Evolutionary conservation across 495 filamentous ascomycete species (phyloP).

Genomic region (Physcia stellaris): DNA sequence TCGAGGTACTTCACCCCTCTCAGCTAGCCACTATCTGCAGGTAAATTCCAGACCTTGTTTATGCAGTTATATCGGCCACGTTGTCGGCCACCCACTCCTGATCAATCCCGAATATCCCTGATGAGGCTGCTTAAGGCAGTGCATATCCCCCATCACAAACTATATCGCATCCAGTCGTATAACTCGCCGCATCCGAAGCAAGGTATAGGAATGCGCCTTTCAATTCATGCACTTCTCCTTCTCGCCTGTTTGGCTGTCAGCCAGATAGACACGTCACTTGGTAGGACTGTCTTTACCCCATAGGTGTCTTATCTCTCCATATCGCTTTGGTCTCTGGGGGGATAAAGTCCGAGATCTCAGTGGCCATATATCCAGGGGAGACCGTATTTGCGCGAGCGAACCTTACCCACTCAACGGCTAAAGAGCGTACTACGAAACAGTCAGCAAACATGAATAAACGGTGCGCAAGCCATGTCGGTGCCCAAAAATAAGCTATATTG

Average conservation of each 20-base stretch:
- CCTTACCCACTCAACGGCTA: conserved; percentile 77
- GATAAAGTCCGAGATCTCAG: conserved; percentile 67
- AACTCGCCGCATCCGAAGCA: conserved; percentile 69
- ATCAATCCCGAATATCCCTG: background rate
- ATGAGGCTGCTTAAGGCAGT: conserved; percentile 9
- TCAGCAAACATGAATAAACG: too few relatives aligned
- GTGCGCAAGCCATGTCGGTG: too few relatives aligned
- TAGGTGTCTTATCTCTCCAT: conserved; percentile 71
- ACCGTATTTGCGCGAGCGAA: conserved; percentile 75
- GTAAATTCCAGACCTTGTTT: too few relatives aligned
- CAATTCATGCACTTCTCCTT: conserved; percentile 60
- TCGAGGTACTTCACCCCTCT: too few relatives aligned
- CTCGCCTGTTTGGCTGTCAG: conserved; percentile 27
- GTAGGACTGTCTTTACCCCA: conserved; percentile 41
- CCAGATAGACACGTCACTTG: background rate
- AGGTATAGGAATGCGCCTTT: conserved; percentile 86
- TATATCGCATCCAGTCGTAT: conserved; percentile 68
- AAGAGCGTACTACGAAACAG: conserved; percentile 39
- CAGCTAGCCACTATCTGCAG: too few relatives aligned
- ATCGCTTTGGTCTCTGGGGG: conserved; percentile 54
- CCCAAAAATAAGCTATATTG: background rate
- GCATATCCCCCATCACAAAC: conserved; percentile 50
- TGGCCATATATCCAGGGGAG: conserved; percentile 78
- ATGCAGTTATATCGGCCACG: too few relatives aligned
- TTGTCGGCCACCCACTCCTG: too few relatives aligned